Evolutionary conservation across 2,329 filamentous ascomycete species (phyloP).

Genomic region (Talaromyces piceae): DNA sequence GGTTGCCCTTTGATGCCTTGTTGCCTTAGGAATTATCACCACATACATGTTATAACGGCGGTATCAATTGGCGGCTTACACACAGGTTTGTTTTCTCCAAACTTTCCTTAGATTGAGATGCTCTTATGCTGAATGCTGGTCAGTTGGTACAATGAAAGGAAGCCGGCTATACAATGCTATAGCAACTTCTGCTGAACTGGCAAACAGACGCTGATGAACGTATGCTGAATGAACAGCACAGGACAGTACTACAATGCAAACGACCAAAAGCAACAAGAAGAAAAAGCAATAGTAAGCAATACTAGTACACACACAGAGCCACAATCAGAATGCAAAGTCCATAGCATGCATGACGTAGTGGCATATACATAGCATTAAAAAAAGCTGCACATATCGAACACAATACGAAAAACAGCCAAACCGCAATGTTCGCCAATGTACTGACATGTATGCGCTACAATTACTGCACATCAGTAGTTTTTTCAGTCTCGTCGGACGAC

Average conservation of each 20-base stretch:
- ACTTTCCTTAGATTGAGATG: too few species aligned
- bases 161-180: too few species aligned
- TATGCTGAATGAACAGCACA: background rate
- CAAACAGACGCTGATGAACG: background rate
- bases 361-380: background rate
- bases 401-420: background rate
- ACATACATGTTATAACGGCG: background rate
- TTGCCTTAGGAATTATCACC: background rate
- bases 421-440: background rate
- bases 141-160: too few species aligned
- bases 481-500: constrained; percentile 9
- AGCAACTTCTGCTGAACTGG: too few species aligned
- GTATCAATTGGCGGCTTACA: background rate
- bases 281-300: background rate
- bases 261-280: background rate
- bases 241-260: background rate
- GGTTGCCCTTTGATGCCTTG: background rate
- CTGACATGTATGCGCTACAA: background rate
- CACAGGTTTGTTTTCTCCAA: background rate
- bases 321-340: background rate
- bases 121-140: too few species aligned
- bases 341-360: background rate
- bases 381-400: background rate
- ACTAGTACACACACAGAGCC: background rate
- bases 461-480: background rate